A percentile compares a stretch with the other conserved stretches of the same genome.
These are phyloP conservation scores for Abrus pulchellus DNA, from an alignment of 306 rosid species.

Conservation along the genomic window DNA sequence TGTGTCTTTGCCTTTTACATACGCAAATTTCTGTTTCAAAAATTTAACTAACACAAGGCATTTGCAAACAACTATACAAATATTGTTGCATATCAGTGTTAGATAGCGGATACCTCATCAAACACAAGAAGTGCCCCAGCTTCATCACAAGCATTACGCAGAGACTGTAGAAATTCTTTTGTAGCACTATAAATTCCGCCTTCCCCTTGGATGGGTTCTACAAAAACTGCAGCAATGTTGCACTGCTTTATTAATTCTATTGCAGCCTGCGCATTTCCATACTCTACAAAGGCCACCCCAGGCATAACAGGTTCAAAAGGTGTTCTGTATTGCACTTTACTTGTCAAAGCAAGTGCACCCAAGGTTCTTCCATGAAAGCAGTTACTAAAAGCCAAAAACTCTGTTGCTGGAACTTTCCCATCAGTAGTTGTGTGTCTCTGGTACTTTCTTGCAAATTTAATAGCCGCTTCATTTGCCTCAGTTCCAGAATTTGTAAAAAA, in stretches of 20 bases:
- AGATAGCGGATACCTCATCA: slow-evolving; percentile 75
- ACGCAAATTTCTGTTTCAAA: neutral
- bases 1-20: slow-evolving; percentile 7
- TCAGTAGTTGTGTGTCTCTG: slow-evolving; percentile 67
- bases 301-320: slow-evolving; percentile 99
- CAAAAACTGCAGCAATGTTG: slow-evolving; percentile 85
- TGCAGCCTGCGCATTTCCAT: slow-evolving; percentile 80
- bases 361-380: slow-evolving; percentile 94
- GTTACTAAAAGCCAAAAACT: slow-evolving; percentile 82
- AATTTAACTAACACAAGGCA: neutral
- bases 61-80: neutral
- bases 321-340: slow-evolving; percentile 86
- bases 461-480: slow-evolving; percentile 95
- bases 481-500: slow-evolving; percentile 93
- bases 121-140: slow-evolving; percentile 83
- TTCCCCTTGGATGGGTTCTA: slow-evolving; percentile 97
- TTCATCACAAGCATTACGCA: slow-evolving; percentile 83
- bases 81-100: neutral
- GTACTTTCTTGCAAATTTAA: slow-evolving; percentile 89
- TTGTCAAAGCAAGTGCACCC: slow-evolving; percentile 96
- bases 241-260: slow-evolving; percentile 65
- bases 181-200: slow-evolving; percentile 92
- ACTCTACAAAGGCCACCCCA: slow-evolving; percentile 85
- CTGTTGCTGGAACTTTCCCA: slow-evolving; percentile 64
- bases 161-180: slow-evolving; percentile 78